These are phyloP conservation scores for Rhododendron mucronatum DNA, from an alignment of 148 eudicot species.

Conservation along the genomic window DNA sequence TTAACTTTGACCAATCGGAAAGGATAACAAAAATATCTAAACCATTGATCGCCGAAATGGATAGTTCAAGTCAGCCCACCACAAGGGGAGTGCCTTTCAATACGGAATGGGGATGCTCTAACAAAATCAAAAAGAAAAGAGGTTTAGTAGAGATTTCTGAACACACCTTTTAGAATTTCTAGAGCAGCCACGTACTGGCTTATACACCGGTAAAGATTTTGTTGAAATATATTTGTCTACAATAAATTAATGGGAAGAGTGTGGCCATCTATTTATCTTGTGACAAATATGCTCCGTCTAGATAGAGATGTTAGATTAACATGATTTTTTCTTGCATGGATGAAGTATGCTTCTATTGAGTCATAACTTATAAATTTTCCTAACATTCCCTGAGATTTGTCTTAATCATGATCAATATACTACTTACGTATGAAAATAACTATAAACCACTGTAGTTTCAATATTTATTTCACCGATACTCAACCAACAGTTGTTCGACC, in stretches of 20 bases:
- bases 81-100: too few relatives aligned
- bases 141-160: too few relatives aligned
- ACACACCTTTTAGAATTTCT: too few relatives aligned
- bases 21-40: too few relatives aligned
- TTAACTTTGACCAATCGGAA: too few relatives aligned
- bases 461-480: neutral
- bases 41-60: too few relatives aligned
- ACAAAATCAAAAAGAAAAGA: too few relatives aligned
- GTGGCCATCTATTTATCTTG: neutral
- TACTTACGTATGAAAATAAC: too few relatives aligned
- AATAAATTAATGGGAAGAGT: neutral
- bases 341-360: neutral
- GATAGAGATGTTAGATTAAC: neutral
- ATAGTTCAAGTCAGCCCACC: rapidly evolving
- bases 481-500: neutral
- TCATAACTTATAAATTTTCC: neutral
- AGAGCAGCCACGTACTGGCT: too few relatives aligned
- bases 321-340: neutral
- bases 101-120: too few relatives aligned
- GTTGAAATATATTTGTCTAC: too few relatives aligned
- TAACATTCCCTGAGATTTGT: neutral
- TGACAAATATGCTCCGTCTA: neutral
- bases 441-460: neutral
- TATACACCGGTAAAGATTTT: too few relatives aligned
- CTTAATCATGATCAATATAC: neutral